phyloP scores from a whole-genome alignment of 2,329 filamentous ascomycete genomes.

The Drechmeria coniospora region DNA sequence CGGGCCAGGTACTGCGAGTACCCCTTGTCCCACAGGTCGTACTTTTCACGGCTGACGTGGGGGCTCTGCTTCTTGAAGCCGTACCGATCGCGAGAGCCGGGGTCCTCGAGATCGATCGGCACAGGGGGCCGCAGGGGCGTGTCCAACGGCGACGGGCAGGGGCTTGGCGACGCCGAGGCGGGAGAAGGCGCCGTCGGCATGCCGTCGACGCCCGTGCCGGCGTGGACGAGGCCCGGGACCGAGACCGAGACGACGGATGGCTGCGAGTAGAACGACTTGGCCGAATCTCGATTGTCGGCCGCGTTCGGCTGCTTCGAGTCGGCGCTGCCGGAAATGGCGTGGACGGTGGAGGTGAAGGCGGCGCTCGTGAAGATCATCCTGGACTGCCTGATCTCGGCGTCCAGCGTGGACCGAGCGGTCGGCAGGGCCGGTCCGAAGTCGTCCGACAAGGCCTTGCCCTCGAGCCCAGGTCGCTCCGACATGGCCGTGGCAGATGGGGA shows the following conservation, averaged over 20 bases:
- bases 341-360: conserved; percentile 23
- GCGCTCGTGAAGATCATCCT: conserved; percentile 24
- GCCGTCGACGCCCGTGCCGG: too few relatives aligned
- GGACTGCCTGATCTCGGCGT: conserved; percentile 23
- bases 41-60: conserved; percentile 60
- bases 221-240: too few relatives aligned
- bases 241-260: conserved; percentile 12
- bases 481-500: neutral
- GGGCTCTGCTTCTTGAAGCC: conserved; percentile 83
- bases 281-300: conserved; percentile 33
- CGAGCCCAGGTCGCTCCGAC: conserved; percentile 1
- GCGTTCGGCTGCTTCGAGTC: conserved; percentile 11
- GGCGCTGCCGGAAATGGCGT: conserved; percentile 18
- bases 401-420: conserved; percentile 14
- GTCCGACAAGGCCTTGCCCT: conserved; percentile 5
- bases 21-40: conserved; percentile 63
- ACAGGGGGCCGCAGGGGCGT: too few relatives aligned
- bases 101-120: conserved; percentile 29
- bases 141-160: conserved; percentile 4
- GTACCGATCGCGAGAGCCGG: conserved; percentile 57
- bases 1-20: conserved; percentile 65
- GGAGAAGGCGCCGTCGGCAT: conserved; percentile 1
- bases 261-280: conserved; percentile 28
- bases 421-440: conserved; percentile 6
- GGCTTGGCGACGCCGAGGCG: conserved; percentile 5